Conservation (phyloP, 306 rosid species). For the Prinsepia uniflora region DNA sequence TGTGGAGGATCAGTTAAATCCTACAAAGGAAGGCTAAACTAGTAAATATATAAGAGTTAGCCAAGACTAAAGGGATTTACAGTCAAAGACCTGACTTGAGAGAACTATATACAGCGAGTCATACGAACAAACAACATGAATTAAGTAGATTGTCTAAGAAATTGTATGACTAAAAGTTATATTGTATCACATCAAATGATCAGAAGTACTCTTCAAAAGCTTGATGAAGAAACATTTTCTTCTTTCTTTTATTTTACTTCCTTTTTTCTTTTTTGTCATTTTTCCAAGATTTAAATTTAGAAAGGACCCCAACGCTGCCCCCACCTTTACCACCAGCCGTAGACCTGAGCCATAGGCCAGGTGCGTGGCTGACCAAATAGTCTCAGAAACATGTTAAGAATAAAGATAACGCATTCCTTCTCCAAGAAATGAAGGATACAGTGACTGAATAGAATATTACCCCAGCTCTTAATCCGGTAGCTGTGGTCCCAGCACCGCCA, state of each 20-base stretch:
- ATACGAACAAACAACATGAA: neutral
- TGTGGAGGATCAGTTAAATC: neutral
- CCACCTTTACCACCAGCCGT: neutral
- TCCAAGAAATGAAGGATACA: slow-evolving; percentile 3
- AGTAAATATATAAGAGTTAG: too few species aligned
- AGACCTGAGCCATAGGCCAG: neutral
- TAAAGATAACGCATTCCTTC: neutral
- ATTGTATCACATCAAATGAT: neutral
- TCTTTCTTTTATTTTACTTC: too few species aligned
- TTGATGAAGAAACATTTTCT: neutral
- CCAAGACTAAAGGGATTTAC: neutral
- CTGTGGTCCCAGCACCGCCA: slow-evolving; percentile 98
- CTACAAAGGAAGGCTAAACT: neutral
- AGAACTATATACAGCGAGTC: neutral
- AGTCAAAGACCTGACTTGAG: neutral
- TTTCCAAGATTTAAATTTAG: neutral
- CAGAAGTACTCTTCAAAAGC: neutral
- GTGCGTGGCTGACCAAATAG: neutral
- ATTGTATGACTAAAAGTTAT: neutral
- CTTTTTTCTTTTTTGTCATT: too few species aligned
- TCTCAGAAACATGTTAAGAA: neutral
- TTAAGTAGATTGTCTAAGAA: neutral
- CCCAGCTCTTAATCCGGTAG: slow-evolving; percentile 93
- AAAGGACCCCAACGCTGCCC: neutral
- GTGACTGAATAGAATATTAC: slow-evolving; percentile 42